These are phyloP conservation scores for Salix koriyanagi DNA, from an alignment of 345 rosid genomes.

Conservation along the genomic window DNA sequence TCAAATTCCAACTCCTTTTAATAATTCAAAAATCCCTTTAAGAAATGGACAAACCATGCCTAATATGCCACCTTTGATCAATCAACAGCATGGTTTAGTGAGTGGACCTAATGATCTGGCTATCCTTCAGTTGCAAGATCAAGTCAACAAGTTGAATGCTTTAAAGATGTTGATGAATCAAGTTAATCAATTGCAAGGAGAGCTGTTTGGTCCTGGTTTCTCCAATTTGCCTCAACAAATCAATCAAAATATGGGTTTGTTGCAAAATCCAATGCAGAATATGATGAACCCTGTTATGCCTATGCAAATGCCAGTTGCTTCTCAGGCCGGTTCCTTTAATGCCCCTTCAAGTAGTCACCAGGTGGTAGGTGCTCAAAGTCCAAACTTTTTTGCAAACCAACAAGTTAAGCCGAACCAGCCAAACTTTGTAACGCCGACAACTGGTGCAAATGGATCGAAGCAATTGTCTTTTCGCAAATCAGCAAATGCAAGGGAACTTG, in stretches of 20 bases:
- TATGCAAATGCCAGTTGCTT: conserved; percentile 25
- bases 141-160: conserved; percentile 5
- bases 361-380: conserved; percentile 20
- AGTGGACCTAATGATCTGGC: conserved; percentile 10
- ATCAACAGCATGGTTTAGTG: conserved; percentile 30
- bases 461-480: neutral
- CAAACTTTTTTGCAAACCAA: conserved; percentile 40
- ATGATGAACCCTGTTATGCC: conserved; percentile 38
- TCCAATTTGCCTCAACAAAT: conserved; percentile 34
- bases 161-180: conserved; percentile 23
- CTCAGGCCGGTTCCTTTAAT: conserved; percentile 14
- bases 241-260: conserved; percentile 32
- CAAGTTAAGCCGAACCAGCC: conserved; percentile 37
- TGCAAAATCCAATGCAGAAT: conserved; percentile 33
- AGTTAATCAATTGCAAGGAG: conserved; percentile 37
- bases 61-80: conserved; percentile 30
- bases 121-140: conserved; percentile 8
- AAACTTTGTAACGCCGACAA: conserved; percentile 18
- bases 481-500: neutral
- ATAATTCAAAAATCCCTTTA: conserved; percentile 6
- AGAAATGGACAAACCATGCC: conserved; percentile 15
- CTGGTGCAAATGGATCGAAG: neutral
- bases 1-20: conserved; percentile 35
- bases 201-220: conserved; percentile 15
- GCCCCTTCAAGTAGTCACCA: conserved; percentile 5